A percentile compares a stretch with the other conserved stretches of the same genome.
These are phyloP conservation scores for Macrocystidia cucumis DNA, from an alignment of 1,284 basidiomycete genomes.

Conservation along the genomic window DNA sequence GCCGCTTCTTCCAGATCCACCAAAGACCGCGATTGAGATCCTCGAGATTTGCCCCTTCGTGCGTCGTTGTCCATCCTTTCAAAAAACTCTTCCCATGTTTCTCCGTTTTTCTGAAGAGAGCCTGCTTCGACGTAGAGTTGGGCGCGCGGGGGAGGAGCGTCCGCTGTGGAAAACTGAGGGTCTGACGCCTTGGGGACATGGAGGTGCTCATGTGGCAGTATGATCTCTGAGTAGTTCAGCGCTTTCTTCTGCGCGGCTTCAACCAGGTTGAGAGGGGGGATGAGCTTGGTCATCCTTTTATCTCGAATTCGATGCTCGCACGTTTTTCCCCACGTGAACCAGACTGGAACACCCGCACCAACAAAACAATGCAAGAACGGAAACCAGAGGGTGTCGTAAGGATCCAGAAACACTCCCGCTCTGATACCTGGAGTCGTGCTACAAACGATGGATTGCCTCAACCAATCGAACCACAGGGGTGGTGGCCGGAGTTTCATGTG, in stretches of 20 bases:
- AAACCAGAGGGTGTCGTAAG: too few species aligned
- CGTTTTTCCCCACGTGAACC: constrained; percentile 5
- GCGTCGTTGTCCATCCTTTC: neutral
- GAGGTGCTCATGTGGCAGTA: too few species aligned
- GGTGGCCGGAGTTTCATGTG: too few species aligned
- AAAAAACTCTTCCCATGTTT: neutral
- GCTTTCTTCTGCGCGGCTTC: too few species aligned
- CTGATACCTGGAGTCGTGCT: too few species aligned
- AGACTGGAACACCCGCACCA: constrained; percentile 3
- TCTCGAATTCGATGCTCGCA: too few species aligned
- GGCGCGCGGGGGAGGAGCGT: neutral
- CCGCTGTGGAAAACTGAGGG: neutral
- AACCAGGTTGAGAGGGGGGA: too few species aligned
- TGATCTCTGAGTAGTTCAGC: too few species aligned
- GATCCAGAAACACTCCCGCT: too few species aligned
- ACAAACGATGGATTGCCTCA: too few species aligned
- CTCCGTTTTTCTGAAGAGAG: neutral
- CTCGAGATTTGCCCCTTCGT: neutral
- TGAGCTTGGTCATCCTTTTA: too few species aligned
- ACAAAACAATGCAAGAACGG: neutral
- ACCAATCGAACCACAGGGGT: too few species aligned
- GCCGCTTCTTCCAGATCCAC: neutral
- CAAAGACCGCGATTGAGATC: neutral
- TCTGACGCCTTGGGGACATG: neutral
- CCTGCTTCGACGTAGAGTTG: neutral